These are phyloP conservation scores for Podaxis sp. DNA, from an alignment of 768 basidiomycete genomes.

Conservation along the genomic window DNA sequence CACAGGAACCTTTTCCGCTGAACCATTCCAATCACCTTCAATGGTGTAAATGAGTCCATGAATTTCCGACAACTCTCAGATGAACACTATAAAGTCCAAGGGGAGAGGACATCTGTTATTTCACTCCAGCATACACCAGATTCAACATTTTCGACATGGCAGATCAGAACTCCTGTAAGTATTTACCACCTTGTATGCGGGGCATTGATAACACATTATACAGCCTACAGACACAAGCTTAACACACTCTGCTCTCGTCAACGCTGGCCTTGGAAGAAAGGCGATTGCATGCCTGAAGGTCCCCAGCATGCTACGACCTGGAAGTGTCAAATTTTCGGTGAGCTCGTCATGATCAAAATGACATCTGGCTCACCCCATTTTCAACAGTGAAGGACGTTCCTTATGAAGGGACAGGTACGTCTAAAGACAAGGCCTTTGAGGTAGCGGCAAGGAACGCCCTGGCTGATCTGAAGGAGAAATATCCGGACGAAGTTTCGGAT, in stretches of 20 bases:
- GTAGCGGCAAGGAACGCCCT: constrained; percentile 3
- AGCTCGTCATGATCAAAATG: not conserved
- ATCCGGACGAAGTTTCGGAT: not conserved
- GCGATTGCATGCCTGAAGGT: not conserved
- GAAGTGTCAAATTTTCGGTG: not conserved
- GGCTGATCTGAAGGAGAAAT: not conserved
- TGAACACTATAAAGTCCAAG: not conserved
- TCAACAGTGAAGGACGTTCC: not conserved
- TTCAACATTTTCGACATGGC: not conserved
- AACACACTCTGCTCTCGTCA: constrained; percentile 1
- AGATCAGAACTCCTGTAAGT: not conserved
- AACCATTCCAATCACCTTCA: not conserved
- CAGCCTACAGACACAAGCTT: constrained; percentile 4
- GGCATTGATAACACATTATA: not conserved
- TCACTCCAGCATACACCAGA: not conserved
- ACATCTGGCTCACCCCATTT: no score
- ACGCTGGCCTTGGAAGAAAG: not conserved
- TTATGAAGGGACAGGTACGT: not conserved
- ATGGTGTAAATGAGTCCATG: not conserved
- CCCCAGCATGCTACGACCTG: not conserved
- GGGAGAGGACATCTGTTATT: not conserved
- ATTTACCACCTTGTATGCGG: not conserved
- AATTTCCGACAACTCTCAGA: not conserved
- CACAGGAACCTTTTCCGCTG: not conserved
- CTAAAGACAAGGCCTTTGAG: constrained; percentile 1